Evolutionary conservation across 73 alveolate genomes (phyloP).

Genomic region (Tetrahymena malaccensis): DNA sequence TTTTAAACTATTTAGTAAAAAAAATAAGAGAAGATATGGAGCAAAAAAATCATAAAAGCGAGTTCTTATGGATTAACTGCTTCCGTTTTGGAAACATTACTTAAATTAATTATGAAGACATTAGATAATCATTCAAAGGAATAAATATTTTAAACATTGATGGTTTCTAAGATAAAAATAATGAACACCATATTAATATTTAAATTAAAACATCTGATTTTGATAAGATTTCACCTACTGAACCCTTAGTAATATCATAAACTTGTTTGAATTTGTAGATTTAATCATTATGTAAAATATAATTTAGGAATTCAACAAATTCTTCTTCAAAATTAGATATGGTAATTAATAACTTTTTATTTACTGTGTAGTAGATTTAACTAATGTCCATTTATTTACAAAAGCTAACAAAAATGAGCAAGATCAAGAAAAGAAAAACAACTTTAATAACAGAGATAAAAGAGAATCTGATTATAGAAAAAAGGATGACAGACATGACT

Average conservation of each 20-base stretch:
- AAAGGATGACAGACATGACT: neutral
- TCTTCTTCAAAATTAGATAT: neutral
- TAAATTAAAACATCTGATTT: neutral
- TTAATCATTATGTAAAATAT: neutral
- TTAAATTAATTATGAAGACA: neutral
- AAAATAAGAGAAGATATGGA: neutral
- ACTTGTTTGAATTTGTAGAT: neutral
- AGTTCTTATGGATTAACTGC: neutral
- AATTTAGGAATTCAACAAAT: neutral
- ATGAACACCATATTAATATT: neutral
- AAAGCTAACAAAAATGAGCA: neutral
- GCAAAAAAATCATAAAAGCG: neutral
- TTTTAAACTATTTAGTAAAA: neutral
- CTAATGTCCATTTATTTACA: no score
- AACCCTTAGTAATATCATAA: neutral
- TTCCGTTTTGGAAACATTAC: neutral
- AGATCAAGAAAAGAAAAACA: neutral
- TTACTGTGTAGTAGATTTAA: no score
- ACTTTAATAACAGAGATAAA: neutral
- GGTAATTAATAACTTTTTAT: no score
- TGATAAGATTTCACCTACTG: neutral
- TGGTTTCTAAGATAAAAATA: neutral
- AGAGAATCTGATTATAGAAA: neutral
- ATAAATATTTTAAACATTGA: neutral
- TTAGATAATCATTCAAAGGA: neutral